These are phyloP conservation scores for Yarrowia alimentaria DNA, from an alignment of 805 yeast genomes.

Conservation along the genomic window DNA sequence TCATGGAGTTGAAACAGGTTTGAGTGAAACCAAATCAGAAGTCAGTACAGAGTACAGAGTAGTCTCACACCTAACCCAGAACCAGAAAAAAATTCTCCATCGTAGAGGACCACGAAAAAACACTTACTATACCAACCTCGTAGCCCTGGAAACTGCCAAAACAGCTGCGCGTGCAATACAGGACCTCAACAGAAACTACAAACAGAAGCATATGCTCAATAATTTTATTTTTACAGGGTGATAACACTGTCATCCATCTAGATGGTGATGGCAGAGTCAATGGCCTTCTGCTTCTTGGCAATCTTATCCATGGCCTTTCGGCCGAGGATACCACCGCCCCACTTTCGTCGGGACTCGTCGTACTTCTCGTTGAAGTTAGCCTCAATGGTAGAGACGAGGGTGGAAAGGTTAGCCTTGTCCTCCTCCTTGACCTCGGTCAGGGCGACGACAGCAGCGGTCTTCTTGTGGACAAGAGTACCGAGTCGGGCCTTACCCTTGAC, in stretches of 20 bases:
- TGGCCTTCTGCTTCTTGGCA: conserved; percentile 69
- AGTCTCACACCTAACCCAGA: too few relatives aligned
- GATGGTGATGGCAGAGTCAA: conserved; percentile 42
- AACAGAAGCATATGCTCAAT: conserved; percentile 25
- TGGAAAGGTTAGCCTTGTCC: conserved; percentile 93
- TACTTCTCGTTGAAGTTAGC: conserved; percentile 90
- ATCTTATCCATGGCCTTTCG: conserved; percentile 84
- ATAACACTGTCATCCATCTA: neutral
- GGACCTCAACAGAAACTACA: too few relatives aligned
- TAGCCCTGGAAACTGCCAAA: too few relatives aligned
- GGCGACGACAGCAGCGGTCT: conserved; percentile 96
- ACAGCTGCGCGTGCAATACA: too few relatives aligned
- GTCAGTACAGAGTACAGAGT: too few relatives aligned
- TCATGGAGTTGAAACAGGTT: too few relatives aligned
- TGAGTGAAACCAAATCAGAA: too few relatives aligned
- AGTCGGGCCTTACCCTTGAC: conserved; percentile 98
- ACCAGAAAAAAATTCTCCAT: too few relatives aligned
- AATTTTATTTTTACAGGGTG: conserved; percentile 26
- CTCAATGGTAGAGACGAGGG: conserved; percentile 87
- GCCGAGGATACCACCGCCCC: conserved; percentile 99
- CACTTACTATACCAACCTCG: too few relatives aligned
- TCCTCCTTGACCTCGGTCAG: conserved; percentile 91
- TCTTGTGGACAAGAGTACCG: conserved; percentile 96
- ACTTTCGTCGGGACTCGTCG: conserved; percentile 96
- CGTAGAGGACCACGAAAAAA: too few relatives aligned